A percentile compares a stretch with the other conserved stretches of the same genome.
phyloP scores from a whole-genome alignment of 768 basidiomycete species.

The Baorangia bicolor region DNA sequence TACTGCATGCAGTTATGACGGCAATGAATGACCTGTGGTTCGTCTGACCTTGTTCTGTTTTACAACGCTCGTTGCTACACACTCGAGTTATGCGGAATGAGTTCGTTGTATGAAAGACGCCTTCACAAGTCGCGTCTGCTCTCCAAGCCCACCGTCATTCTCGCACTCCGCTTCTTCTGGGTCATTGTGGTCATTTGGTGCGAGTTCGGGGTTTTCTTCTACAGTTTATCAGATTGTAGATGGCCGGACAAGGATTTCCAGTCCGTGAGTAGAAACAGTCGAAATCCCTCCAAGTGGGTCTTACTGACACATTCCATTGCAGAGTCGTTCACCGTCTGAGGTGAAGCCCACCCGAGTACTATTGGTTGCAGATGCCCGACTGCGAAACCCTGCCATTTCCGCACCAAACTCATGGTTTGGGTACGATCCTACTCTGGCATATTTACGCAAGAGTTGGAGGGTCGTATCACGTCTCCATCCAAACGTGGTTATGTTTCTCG shows the following conservation, averaged over 20 bases:
- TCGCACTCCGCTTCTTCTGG: slow-evolving; percentile 52
- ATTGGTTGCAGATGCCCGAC: slow-evolving; percentile 68
- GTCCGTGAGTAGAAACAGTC: slow-evolving; percentile 22
- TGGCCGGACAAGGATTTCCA: slow-evolving; percentile 51
- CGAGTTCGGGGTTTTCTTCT: slow-evolving; percentile 60
- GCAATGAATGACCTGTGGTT: slow-evolving; percentile 7
- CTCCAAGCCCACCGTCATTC: slow-evolving; percentile 35
- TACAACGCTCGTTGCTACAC: neutral
- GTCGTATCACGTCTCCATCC: slow-evolving; percentile 56
- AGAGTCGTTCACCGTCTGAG: slow-evolving; percentile 13
- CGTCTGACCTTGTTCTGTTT: neutral
- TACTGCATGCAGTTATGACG: slow-evolving; percentile 8
- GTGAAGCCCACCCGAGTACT: slow-evolving; percentile 54
- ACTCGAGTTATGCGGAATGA: slow-evolving; percentile 28
- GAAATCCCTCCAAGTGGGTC: neutral
- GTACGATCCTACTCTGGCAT: slow-evolving; percentile 49
- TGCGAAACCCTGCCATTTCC: slow-evolving; percentile 41
- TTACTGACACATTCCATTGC: slow-evolving; percentile 3
- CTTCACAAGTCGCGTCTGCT: slow-evolving; percentile 22
- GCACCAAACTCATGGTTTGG: slow-evolving; percentile 39
- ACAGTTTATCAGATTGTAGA: slow-evolving; percentile 54
- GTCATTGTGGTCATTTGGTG: slow-evolving; percentile 61
- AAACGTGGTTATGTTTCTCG: slow-evolving; percentile 69
- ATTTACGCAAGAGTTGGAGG: slow-evolving; percentile 71
- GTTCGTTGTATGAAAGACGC: slow-evolving; percentile 30